These are phyloP conservation scores for Agaricus subrufescens DNA, from an alignment of 768 basidiomycete species.

Conservation along the genomic window DNA sequence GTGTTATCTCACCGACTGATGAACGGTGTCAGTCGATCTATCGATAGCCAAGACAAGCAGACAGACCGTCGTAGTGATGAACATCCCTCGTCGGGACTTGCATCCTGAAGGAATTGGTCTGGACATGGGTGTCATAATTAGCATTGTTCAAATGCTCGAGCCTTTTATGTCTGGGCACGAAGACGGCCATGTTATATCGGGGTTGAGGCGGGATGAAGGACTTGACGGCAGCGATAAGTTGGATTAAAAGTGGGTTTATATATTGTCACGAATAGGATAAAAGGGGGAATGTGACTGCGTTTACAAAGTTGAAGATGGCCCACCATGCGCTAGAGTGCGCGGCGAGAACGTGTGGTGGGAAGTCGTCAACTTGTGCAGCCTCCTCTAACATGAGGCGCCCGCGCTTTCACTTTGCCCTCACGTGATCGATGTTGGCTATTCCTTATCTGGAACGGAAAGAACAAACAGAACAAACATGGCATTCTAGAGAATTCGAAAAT, in stretches of 20 bases:
- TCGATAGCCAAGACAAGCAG: too few relatives aligned
- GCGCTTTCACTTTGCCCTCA: not conserved
- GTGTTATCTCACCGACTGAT: conserved; percentile 4
- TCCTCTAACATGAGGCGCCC: conserved; percentile 1
- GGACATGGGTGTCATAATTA: not conserved
- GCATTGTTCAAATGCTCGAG: not conserved
- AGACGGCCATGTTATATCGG: not conserved
- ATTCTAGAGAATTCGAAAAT: not conserved
- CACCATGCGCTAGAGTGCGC: not conserved
- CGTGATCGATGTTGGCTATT: too few relatives aligned
- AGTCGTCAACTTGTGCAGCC: conserved; percentile 8
- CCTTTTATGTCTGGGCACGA: not conserved
- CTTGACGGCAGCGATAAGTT: not conserved
- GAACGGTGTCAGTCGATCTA: not conserved
- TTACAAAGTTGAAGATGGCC: conserved; percentile 6
- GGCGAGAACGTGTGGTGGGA: conserved; percentile 6
- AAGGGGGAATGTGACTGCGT: not conserved
- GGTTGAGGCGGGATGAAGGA: not conserved
- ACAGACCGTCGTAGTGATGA: conserved; percentile 8
- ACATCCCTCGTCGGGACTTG: not conserved
- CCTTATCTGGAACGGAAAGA: not conserved
- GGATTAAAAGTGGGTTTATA: conserved; percentile 1
- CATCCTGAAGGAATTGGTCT: conserved; percentile 6
- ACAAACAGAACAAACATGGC: not conserved
- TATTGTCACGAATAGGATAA: not conserved